Evolutionary conservation across 176 grass and related monocot species (phyloP).

Genomic region (Typha latifolia): DNA sequence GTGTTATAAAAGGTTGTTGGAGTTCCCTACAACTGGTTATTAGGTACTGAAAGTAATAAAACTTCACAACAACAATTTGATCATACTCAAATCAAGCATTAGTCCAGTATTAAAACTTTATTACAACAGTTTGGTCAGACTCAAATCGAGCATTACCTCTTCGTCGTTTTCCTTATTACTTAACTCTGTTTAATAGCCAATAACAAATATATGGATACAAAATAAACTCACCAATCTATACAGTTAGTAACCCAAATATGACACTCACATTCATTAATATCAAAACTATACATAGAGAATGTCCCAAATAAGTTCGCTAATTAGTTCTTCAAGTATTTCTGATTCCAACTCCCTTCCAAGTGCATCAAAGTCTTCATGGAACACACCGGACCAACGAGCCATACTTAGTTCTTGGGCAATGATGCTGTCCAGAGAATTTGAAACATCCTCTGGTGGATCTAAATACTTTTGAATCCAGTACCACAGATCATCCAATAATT

Average conservation of each 20-base stretch:
- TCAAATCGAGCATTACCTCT: too few relatives aligned
- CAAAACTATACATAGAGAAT: constrained; percentile 22
- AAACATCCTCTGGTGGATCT: constrained; percentile 6
- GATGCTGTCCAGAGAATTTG: constrained; percentile 42
- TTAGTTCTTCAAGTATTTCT: constrained; percentile 54
- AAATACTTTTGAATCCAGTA: constrained; percentile 23
- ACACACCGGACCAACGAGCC: constrained; percentile 41
- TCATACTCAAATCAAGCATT: too few relatives aligned
- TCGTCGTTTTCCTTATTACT: too few relatives aligned
- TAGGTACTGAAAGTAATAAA: too few relatives aligned
- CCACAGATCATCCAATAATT: constrained; percentile 47
- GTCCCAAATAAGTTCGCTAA: constrained; percentile 68
- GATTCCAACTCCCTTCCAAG: constrained; percentile 42
- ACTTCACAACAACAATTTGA: too few relatives aligned
- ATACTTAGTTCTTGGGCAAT: constrained; percentile 54
- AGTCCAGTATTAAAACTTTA: too few relatives aligned
- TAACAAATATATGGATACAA: not conserved
- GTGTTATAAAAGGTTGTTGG: not conserved
- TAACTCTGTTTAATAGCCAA: too few relatives aligned
- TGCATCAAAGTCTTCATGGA: constrained; percentile 39
- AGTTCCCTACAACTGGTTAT: constrained; percentile 3
- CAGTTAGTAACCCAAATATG: not conserved
- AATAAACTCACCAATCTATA: not conserved
- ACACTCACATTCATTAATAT: too few relatives aligned
- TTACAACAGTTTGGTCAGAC: too few relatives aligned